phyloP scores from a whole-genome alignment of 805 yeast genomes.

The Metschnikowia drakensbergensis region DNA sequence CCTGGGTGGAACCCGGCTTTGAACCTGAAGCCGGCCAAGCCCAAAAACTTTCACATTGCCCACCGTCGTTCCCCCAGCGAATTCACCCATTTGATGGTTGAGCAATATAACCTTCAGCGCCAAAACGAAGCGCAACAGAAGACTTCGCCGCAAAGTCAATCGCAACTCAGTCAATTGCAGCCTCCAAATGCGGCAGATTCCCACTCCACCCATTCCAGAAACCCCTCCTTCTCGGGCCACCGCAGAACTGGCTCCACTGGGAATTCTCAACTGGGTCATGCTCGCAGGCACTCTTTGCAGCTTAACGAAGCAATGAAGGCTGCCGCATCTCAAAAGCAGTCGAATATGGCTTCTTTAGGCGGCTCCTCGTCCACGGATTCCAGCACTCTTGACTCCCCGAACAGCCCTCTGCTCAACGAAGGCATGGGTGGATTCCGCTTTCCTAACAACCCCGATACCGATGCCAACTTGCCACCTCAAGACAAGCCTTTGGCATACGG shows the following conservation, averaged over 20 bases:
- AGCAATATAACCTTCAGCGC: conserved; percentile 83
- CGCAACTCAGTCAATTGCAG: conserved; percentile 18
- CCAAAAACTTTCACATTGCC: conserved; percentile 73
- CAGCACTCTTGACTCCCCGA: conserved; percentile 14
- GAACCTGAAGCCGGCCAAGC: conserved; percentile 16
- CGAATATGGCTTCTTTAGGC: conserved; percentile 31
- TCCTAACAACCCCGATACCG: conserved; percentile 44
- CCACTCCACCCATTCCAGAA: conserved; percentile 34
- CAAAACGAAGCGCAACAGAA: conserved; percentile 91
- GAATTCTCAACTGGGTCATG: conserved; percentile 57
- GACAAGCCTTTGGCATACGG: conserved; percentile 36
- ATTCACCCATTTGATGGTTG: conserved; percentile 86
- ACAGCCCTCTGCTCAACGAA: conserved; percentile 14
- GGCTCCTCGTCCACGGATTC: conserved; percentile 8
- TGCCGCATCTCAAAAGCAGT: conserved; percentile 81
- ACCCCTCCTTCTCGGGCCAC: conserved; percentile 27
- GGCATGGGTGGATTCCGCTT: conserved; percentile 47
- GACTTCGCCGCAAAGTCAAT: conserved; percentile 73
- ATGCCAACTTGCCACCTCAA: conserved; percentile 18
- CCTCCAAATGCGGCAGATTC: conserved; percentile 22
- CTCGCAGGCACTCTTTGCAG: conserved; percentile 88
- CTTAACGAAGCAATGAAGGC: conserved; percentile 91
- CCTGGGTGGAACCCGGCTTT: conserved; percentile 1
- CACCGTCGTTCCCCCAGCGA: conserved; percentile 96
- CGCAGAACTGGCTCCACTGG: conserved; percentile 29